Evolutionary conservation across 768 basidiomycete species (phyloP).

Genomic region (Candolleomyces eurysporus): DNA sequence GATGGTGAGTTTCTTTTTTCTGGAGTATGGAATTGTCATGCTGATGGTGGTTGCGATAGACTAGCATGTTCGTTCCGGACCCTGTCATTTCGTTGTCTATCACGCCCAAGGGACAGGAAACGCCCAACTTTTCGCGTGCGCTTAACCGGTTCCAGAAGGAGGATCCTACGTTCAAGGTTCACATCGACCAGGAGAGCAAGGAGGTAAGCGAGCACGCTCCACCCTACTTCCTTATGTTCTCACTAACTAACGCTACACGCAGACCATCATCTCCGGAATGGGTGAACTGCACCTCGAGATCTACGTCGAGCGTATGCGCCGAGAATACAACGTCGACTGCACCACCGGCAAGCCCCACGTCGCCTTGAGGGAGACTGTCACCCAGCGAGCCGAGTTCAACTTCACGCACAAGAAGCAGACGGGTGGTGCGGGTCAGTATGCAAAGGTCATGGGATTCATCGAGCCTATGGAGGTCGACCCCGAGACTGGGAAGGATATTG

Average conservation of each 20-base stretch:
- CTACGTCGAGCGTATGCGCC: slow-evolving; percentile 98
- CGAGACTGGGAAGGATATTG: slow-evolving; percentile 79
- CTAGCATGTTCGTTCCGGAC: slow-evolving; percentile 97
- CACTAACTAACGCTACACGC: too few species aligned
- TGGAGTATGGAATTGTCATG: neutral
- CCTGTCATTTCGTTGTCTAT: slow-evolving; percentile 96
- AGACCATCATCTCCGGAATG: slow-evolving; percentile 99
- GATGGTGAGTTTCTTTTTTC: slow-evolving; percentile 64
- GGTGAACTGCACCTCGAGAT: slow-evolving; percentile 98
- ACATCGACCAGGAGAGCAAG: slow-evolving; percentile 90
- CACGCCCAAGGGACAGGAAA: slow-evolving; percentile 88
- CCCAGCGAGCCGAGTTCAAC: slow-evolving; percentile 74
- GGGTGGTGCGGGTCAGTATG: slow-evolving; percentile 96
- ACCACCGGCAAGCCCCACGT: slow-evolving; percentile 95
- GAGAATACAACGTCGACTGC: slow-evolving; percentile 94
- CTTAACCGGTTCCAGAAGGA: slow-evolving; percentile 98
- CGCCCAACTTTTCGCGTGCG: slow-evolving; percentile 95
- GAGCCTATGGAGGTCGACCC: slow-evolving; percentile 79
- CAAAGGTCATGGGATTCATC: slow-evolving; percentile 85
- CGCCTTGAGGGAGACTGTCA: slow-evolving; percentile 94
- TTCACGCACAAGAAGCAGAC: slow-evolving; percentile 99
- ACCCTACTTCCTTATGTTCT: slow-evolving; percentile 25
- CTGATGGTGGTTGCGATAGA: slow-evolving; percentile 45
- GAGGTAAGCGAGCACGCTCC: slow-evolving; percentile 56
- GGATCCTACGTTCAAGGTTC: slow-evolving; percentile 98